A percentile compares a stretch with the other conserved stretches of the same genome.
These are phyloP conservation scores for Monilinia laxa DNA, from an alignment of 2,329 filamentous ascomycete genomes.

Conservation along the genomic window DNA sequence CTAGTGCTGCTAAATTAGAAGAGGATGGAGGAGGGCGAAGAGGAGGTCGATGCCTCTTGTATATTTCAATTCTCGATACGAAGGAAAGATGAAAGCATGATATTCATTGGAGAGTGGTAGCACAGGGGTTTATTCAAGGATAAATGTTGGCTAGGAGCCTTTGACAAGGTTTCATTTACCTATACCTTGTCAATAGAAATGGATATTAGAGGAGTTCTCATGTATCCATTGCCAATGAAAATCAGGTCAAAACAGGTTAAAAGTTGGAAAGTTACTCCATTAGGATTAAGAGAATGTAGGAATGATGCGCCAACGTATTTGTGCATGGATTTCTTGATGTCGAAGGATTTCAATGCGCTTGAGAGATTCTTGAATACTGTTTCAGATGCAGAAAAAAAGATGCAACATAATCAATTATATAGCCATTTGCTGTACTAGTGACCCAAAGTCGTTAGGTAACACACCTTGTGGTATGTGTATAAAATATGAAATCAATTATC, in stretches of 20 bases:
- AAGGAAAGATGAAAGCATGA: constrained; percentile 15
- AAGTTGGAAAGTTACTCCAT: constrained; percentile 3
- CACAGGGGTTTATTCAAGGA: constrained; percentile 8
- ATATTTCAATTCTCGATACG: constrained; percentile 16
- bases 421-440: background rate
- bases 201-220: constrained; percentile 14
- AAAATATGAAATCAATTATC: background rate
- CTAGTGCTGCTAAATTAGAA: background rate
- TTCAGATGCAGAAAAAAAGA: constrained; percentile 22
- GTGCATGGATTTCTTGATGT: constrained; percentile 12
- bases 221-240: constrained; percentile 5
- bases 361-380: constrained; percentile 3
- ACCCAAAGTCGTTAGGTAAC: constrained; percentile 3
- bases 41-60: constrained; percentile 18
- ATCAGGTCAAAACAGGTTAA: background rate
- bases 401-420: constrained; percentile 17
- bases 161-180: constrained; percentile 11
- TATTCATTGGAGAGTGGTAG: constrained; percentile 3
- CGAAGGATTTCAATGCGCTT: background rate
- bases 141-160: constrained; percentile 11
- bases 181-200: constrained; percentile 14
- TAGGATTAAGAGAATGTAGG: constrained; percentile 10
- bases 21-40: constrained; percentile 11
- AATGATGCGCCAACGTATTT: constrained; percentile 6
- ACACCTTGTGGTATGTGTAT: background rate